Evolutionary conservation across 2,329 filamentous ascomycete genomes (phyloP), one percentile per base, ranked within the genome.

Genomic region (Fusarium torulosum): DNA sequence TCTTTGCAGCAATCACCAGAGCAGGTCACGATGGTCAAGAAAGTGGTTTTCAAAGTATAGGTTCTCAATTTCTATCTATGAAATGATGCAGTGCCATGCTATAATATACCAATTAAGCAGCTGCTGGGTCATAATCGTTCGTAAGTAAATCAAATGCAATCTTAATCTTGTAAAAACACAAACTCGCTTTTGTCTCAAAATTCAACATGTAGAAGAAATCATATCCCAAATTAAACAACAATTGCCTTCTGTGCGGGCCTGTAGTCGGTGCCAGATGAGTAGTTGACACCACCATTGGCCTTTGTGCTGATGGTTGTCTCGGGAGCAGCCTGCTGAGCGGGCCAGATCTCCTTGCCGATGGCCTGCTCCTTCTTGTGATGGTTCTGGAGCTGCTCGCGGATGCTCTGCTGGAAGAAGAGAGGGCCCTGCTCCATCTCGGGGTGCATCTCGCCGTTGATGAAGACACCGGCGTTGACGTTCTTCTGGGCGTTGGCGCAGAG

Each of bases 391-490:
- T 79, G 73, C 40, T 86, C 81, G 4, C 85, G 83, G 33, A 84
- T 80, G 4, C 76, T 75, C 43, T 80, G 80, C 78, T 88, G 85
- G 80, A 88, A 87, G 75, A 82, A 86, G 1, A 88, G 76, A 0
- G 86, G 85, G 0, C 86, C 85, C 74, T 88, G 85, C 75, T 90
- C 88, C 75, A 85, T 82, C 49, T 80, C 79, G 0, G 88, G 87
- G 73, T 90, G 88, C 75, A 90, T 78, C 73, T 89, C 84, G 52
- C 88, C 88, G 70, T 86, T 89, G 73, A 88, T 78, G 60, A 89
- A 90, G 51, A 89, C 81, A 9, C 87, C 86, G 0, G 84, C 81
- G 73, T 87, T 85, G 69, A 90, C 80, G 74, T 90, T 90, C 74
- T 80, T 82, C 72, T 90, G 88, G 2, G 86, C 83, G 14, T 81